Evolutionary conservation across 768 basidiomycete species (phyloP).

Genomic region (Russula sp.): DNA sequence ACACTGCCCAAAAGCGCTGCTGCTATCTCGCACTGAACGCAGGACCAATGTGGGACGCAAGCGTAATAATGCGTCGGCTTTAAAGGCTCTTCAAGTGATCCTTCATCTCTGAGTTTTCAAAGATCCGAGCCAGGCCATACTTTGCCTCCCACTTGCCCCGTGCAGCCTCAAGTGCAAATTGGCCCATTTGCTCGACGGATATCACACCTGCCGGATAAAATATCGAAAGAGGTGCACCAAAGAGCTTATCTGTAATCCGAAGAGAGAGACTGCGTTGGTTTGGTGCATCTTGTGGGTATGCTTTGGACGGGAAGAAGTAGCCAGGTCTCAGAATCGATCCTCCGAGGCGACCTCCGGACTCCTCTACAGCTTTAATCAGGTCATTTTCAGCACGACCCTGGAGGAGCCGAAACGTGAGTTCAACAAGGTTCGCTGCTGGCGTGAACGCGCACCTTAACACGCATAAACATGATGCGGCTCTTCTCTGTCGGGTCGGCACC

Average conservation of each 20-base stretch:
- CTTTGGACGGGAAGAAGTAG: slow-evolving; percentile 29
- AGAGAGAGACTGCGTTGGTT: slow-evolving; percentile 16
- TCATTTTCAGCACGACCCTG: slow-evolving; percentile 29
- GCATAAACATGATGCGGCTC: slow-evolving; percentile 29
- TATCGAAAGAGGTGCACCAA: slow-evolving; percentile 11
- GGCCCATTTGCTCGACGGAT: slow-evolving; percentile 18
- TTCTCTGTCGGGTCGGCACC: slow-evolving; percentile 35
- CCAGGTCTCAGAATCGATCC: slow-evolving; percentile 26
- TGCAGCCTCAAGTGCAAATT: slow-evolving; percentile 24
- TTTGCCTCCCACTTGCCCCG: slow-evolving; percentile 23
- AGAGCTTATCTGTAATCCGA: slow-evolving; percentile 19
- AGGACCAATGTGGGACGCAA: not conserved
- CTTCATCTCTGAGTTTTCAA: slow-evolving; percentile 28
- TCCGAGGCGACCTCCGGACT: slow-evolving; percentile 20
- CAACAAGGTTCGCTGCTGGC: not conserved
- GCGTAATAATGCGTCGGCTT: not conserved
- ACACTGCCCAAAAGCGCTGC: too few relatives aligned
- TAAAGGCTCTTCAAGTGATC: slow-evolving; percentile 6
- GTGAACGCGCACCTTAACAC: slow-evolving; percentile 32
- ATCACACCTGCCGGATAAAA: slow-evolving; percentile 17
- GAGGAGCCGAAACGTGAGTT: not conserved
- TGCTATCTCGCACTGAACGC: too few relatives aligned
- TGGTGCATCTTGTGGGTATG: slow-evolving; percentile 23
- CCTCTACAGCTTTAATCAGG: slow-evolving; percentile 11
- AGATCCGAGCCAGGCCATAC: slow-evolving; percentile 9